Evolutionary conservation across 176 grass and related monocot genomes (phyloP).

Genomic region (Puya raimondii): DNA sequence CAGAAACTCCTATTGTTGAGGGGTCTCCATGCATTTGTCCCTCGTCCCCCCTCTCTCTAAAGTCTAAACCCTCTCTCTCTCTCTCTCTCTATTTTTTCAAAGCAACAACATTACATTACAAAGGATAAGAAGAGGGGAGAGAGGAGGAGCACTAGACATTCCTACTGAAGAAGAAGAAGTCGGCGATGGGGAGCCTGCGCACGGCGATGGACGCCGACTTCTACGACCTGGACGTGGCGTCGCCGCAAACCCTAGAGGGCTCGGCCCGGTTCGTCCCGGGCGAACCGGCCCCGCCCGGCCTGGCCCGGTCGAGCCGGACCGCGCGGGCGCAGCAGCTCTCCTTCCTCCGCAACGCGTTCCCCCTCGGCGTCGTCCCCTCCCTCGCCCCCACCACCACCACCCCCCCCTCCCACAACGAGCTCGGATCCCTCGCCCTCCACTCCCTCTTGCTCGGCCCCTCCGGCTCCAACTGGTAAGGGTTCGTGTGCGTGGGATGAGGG

Average conservation of each 20-base stretch:
- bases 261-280: slow-evolving; percentile 9
- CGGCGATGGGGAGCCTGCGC: slow-evolving; percentile 14
- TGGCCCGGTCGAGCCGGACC: slow-evolving; percentile 16
- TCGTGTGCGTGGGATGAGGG: background rate
- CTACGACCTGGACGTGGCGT: slow-evolving; percentile 19
- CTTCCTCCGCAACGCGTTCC: slow-evolving; percentile 18
- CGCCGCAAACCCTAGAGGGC: slow-evolving; percentile 17
- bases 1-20: too few relatives aligned
- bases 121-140: background rate
- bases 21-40: too few relatives aligned
- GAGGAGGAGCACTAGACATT: background rate
- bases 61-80: too few relatives aligned
- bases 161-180: too few relatives aligned
- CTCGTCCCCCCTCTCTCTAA: too few relatives aligned
- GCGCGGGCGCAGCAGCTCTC: slow-evolving; percentile 23
- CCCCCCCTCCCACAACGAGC: slow-evolving; percentile 5
- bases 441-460: slow-evolving; percentile 2
- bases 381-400: background rate
- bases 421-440: slow-evolving; percentile 23
- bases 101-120: too few relatives aligned
- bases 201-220: slow-evolving; percentile 23
- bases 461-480: slow-evolving; percentile 8
- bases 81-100: too few relatives aligned
- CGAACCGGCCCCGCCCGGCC: slow-evolving; percentile 5
- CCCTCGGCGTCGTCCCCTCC: slow-evolving; percentile 20